Conservation (phyloP, 805 yeast genomes). For the Lipomyces chichibuensis region DNA sequence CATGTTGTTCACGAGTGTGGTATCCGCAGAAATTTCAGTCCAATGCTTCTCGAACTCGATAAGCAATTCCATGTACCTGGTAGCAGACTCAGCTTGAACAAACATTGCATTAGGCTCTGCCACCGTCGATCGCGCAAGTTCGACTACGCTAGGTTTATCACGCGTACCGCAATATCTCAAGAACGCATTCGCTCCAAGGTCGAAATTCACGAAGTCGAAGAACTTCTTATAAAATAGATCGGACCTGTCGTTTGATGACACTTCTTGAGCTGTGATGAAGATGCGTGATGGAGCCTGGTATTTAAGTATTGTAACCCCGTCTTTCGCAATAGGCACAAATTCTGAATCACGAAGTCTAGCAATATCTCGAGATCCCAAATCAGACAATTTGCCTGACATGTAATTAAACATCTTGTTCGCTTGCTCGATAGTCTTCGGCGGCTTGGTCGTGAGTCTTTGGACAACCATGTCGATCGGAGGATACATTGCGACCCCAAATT, state of each 20-base stretch:
- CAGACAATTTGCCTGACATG: constrained; percentile 38
- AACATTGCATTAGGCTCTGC: constrained; percentile 39
- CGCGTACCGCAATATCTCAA: constrained; percentile 43
- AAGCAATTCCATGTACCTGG: constrained; percentile 38
- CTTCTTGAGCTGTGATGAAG: constrained; percentile 24
- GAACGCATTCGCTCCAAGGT: constrained; percentile 41
- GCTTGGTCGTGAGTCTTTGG: constrained; percentile 32
- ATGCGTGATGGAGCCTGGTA: constrained; percentile 38
- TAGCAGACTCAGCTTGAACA: constrained; percentile 36
- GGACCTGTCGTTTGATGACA: neutral
- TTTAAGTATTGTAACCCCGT: constrained; percentile 1
- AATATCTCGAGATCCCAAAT: constrained; percentile 36
- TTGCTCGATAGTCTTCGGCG: constrained; percentile 36
- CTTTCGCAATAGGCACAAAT: constrained; percentile 41
- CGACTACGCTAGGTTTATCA: constrained; percentile 42
- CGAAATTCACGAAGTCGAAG: constrained; percentile 40
- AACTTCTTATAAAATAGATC: constrained; percentile 35
- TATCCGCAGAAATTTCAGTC: constrained; percentile 29
- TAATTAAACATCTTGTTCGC: constrained; percentile 41
- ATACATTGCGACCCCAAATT: constrained; percentile 41
- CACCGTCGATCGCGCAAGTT: constrained; percentile 40
- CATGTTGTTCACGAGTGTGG: constrained; percentile 38
- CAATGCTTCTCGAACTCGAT: constrained; percentile 36
- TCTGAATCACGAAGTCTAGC: constrained; percentile 24
- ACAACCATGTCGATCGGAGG: constrained; percentile 40